A percentile compares a stretch with the other conserved stretches of the same genome.
Evolutionary conservation across 495 filamentous ascomycete species (phyloP).

Genomic region (Lasiosphaeris hirsuta): DNA sequence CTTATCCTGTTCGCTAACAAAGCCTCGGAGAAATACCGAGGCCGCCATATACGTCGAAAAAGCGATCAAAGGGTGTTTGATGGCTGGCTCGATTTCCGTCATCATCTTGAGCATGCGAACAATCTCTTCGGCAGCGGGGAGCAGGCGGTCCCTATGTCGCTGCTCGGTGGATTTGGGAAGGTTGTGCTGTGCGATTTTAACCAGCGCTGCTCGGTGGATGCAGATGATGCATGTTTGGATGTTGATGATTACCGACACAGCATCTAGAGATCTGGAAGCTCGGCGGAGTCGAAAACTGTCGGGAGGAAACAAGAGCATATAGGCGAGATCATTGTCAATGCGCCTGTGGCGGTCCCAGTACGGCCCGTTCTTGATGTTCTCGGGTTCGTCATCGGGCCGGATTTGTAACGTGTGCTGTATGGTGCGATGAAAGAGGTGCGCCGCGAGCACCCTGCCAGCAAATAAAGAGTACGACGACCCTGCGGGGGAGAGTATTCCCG

Average conservation of each 20-base stretch:
- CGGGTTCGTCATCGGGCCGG: neutral
- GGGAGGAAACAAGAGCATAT: conserved; percentile 9
- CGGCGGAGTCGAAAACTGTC: conserved; percentile 1
- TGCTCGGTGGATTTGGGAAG: neutral
- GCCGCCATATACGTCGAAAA: conserved; percentile 11
- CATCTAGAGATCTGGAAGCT: neutral
- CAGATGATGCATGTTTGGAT: conserved; percentile 11
- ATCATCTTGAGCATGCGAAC: conserved; percentile 4
- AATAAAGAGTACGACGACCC: conserved; percentile 1
- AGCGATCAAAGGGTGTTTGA: conserved; percentile 6
- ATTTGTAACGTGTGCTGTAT: conserved; percentile 5
- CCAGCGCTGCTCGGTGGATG: conserved; percentile 8
- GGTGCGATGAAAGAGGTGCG: conserved; percentile 6
- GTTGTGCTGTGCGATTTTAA: neutral
- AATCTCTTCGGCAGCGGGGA: conserved; percentile 9
- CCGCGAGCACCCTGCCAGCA: conserved; percentile 4
- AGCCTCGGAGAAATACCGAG: conserved; percentile 3
- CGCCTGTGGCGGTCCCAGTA: conserved; percentile 10
- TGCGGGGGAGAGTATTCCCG: neutral
- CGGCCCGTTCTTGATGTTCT: neutral
- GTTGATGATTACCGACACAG: conserved; percentile 6
- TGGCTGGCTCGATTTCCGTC: neutral
- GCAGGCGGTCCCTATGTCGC: conserved; percentile 1
- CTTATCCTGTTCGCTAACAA: neutral
- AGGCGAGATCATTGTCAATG: conserved; percentile 4